Percentiles rank a stretch among this genome's conserved stretches.
phyloP scores from a whole-genome alignment of 2,329 filamentous ascomycete species.

The Trichoderma gracile region DNA sequence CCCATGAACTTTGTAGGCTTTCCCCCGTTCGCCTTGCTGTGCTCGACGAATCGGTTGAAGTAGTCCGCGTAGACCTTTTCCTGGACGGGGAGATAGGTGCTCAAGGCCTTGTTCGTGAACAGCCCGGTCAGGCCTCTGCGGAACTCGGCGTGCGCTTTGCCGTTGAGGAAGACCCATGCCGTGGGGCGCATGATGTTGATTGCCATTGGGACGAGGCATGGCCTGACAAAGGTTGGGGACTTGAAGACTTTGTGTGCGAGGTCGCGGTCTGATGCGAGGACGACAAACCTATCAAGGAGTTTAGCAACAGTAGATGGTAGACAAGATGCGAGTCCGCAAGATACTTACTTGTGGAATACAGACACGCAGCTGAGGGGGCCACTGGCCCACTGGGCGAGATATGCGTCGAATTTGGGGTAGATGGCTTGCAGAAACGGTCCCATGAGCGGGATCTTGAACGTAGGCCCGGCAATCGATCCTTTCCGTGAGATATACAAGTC shows the following conservation, averaged over 20 bases:
- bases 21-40: constrained; percentile 6
- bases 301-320: neutral
- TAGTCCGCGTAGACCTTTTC: constrained; percentile 16
- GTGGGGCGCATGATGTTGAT: constrained; percentile 22
- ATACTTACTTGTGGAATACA: constrained; percentile 19
- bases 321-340: no score
- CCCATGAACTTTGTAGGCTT: constrained; percentile 8
- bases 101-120: constrained; percentile 18
- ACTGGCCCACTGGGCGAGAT: constrained; percentile 13
- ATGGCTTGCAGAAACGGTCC: constrained; percentile 20
- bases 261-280: constrained; percentile 13
- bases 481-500: constrained; percentile 9
- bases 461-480: constrained; percentile 16
- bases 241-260: constrained; percentile 22
- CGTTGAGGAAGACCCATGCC: constrained; percentile 21
- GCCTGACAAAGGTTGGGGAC: constrained; percentile 9
- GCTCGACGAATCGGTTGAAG: constrained; percentile 14
- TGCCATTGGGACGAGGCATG: constrained; percentile 19
- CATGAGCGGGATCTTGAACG: constrained; percentile 17
- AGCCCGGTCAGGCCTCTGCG: constrained; percentile 7
- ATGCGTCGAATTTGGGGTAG: constrained; percentile 17
- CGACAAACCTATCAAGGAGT: constrained; percentile 1
- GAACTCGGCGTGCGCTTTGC: constrained; percentile 16
- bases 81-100: constrained; percentile 14
- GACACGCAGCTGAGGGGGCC: constrained; percentile 17